Evolutionary conservation across 768 basidiomycete species (phyloP).

Genomic region (Hypholoma fasciculare): DNA sequence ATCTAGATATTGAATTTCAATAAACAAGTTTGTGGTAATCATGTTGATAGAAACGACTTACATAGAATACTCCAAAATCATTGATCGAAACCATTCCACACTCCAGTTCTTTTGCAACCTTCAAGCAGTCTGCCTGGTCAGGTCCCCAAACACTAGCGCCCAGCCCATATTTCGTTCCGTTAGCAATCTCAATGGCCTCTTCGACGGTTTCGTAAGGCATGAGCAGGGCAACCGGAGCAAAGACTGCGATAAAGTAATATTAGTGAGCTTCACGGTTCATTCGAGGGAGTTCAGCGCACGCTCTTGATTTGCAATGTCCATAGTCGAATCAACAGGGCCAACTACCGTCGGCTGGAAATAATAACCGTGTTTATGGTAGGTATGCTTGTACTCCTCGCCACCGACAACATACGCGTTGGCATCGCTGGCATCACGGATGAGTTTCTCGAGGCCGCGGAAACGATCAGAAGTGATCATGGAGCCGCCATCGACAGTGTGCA

Average conservation of each 20-base stretch:
- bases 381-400: slow-evolving; percentile 65
- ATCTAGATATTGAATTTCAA: slow-evolving; percentile 39
- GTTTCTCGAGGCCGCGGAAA: slow-evolving; percentile 64
- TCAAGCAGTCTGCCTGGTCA: slow-evolving; percentile 71
- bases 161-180: slow-evolving; percentile 84
- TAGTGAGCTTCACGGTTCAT: not conserved
- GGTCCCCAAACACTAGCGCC: slow-evolving; percentile 95
- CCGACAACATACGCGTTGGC: slow-evolving; percentile 68
- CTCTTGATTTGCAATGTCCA: slow-evolving; percentile 82
- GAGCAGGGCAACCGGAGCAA: slow-evolving; percentile 88
- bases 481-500: slow-evolving; percentile 80
- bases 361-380: slow-evolving; percentile 67
- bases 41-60: slow-evolving; percentile 35
- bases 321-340: slow-evolving; percentile 67
- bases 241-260: slow-evolving; percentile 51
- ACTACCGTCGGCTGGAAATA: slow-evolving; percentile 91
- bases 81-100: slow-evolving; percentile 98
- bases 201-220: slow-evolving; percentile 84
- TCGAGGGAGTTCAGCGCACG: slow-evolving; percentile 43
- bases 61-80: slow-evolving; percentile 89
- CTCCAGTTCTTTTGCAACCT: slow-evolving; percentile 79
- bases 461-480: slow-evolving; percentile 80
- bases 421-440: slow-evolving; percentile 69
- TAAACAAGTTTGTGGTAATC: not conserved
- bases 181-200: slow-evolving; percentile 86